A percentile compares a stretch with the other conserved stretches of the same genome.
phyloP scores from a whole-genome alignment of 176 grass and related monocot species.

The sorghum (Sorghum bicolor) region DNA sequence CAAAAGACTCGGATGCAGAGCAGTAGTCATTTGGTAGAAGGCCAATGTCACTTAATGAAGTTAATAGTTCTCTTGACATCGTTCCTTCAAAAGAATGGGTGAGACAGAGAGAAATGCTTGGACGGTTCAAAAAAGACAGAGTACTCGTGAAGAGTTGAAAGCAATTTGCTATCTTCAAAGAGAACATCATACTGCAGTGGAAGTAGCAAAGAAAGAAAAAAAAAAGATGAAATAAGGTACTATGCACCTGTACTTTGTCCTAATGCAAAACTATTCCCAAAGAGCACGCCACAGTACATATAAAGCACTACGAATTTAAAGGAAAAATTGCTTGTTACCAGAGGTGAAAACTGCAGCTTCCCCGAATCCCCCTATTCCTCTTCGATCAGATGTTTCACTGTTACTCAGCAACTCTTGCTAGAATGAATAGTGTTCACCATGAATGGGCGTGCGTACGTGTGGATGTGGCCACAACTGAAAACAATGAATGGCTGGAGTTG shows the following conservation, averaged over 20 bases:
- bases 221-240: neutral
- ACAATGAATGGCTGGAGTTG: slow-evolving; percentile 31
- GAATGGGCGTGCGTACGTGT: slow-evolving; percentile 29
- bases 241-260: neutral
- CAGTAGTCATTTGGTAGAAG: slow-evolving; percentile 1
- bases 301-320: neutral
- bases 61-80: slow-evolving; percentile 4
- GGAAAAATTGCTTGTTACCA: slow-evolving; percentile 36
- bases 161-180: neutral
- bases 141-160: slow-evolving; percentile 4
- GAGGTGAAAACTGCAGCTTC: neutral
- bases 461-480: slow-evolving; percentile 29
- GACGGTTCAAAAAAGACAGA: neutral
- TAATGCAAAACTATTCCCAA: slow-evolving; percentile 8
- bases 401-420: slow-evolving; percentile 13
- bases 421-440: slow-evolving; percentile 39
- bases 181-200: neutral
- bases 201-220: neutral
- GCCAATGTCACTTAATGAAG: neutral
- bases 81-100: slow-evolving; percentile 10
- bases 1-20: slow-evolving; percentile 1
- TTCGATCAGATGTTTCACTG: slow-evolving; percentile 8
- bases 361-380: neutral
- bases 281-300: neutral
- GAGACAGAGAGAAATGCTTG: neutral